Conservation (phyloP, 768 basidiomycete species). For the Plicaturopsis crispa region DNA sequence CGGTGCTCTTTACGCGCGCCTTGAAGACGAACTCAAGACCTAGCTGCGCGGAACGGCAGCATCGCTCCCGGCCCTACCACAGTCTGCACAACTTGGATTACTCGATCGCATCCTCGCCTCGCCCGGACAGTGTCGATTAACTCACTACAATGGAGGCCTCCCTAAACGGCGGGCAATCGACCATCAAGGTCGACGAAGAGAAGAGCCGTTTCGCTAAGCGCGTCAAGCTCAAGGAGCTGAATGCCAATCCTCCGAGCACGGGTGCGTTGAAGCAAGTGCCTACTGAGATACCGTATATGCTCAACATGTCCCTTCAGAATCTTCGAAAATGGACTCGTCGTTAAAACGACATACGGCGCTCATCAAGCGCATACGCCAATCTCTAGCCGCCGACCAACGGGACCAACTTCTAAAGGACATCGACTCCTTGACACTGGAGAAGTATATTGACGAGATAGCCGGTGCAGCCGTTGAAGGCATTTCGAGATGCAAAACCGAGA, state of each 20-base stretch:
- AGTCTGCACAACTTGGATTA: no score
- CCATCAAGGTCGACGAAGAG: constrained; percentile 40
- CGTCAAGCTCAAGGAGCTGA: constrained; percentile 48
- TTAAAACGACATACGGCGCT: constrained; percentile 93
- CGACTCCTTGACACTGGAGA: constrained; percentile 83
- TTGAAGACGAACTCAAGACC: no score
- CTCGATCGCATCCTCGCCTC: no score
- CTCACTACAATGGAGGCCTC: constrained; percentile 15
- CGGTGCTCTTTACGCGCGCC: no score
- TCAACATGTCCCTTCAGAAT: constrained; percentile 34
- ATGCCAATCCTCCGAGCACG: constrained; percentile 38
- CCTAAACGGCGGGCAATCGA: constrained; percentile 6
- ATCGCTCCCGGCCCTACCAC: no score
- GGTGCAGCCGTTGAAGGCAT: constrained; percentile 84
- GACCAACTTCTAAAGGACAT: constrained; percentile 92
- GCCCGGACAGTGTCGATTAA: no score
- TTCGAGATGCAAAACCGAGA: constrained; percentile 82
- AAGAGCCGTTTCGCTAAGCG: constrained; percentile 48
- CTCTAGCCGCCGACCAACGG: constrained; percentile 72
- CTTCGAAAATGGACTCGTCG: constrained; percentile 83
- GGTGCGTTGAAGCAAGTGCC: constrained; percentile 26
- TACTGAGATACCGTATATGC: constrained; percentile 2
- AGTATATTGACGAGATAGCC: constrained; percentile 93
- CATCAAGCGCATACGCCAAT: constrained; percentile 87
- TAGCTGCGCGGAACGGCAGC: no score